Evolutionary conservation across 148 eudicot genomes (phyloP).

Genomic region (Talinum fruticosum): DNA sequence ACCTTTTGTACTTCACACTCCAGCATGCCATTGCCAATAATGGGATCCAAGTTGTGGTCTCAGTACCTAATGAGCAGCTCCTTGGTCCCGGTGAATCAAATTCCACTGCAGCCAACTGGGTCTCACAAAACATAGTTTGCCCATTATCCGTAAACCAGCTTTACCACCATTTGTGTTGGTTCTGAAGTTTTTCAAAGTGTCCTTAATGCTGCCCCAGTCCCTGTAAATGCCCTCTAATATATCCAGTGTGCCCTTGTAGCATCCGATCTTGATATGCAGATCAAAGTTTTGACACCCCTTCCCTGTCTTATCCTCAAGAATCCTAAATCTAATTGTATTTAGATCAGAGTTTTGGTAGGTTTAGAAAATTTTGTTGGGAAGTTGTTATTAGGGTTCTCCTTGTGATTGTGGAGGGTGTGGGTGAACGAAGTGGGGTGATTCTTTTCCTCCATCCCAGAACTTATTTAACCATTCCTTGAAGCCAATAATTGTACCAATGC

Average conservation of each 20-base stretch:
- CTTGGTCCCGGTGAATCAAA: constrained; percentile 79
- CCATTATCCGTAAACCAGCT: constrained; percentile 76
- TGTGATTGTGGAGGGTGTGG: too few species aligned
- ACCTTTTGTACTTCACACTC: too few species aligned
- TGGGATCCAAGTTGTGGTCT: constrained; percentile 62
- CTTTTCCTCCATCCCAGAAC: constrained; percentile 89
- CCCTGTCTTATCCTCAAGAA: constrained; percentile 56
- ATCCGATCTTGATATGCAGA: constrained; percentile 53
- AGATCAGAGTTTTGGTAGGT: too few species aligned
- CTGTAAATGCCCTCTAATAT: constrained; percentile 56
- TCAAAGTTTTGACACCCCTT: constrained; percentile 78
- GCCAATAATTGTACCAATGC: constrained; percentile 58
- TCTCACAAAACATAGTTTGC: constrained; percentile 69
- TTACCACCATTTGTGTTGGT: constrained; percentile 79
- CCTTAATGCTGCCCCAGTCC: constrained; percentile 62
- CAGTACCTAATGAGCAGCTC: constrained; percentile 74
- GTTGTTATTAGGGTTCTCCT: too few species aligned
- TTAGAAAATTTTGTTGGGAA: too few species aligned
- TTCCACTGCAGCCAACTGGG: constrained; percentile 87
- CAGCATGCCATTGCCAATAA: constrained; percentile 58
- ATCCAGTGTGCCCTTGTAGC: constrained; percentile 80
- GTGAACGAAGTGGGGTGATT: too few species aligned
- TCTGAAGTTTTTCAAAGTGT: constrained; percentile 62
- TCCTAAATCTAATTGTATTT: too few species aligned
- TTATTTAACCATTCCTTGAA: constrained; percentile 70